Conservation (phyloP, 148 eudicot species). For the Diospyros lotus region DNA sequence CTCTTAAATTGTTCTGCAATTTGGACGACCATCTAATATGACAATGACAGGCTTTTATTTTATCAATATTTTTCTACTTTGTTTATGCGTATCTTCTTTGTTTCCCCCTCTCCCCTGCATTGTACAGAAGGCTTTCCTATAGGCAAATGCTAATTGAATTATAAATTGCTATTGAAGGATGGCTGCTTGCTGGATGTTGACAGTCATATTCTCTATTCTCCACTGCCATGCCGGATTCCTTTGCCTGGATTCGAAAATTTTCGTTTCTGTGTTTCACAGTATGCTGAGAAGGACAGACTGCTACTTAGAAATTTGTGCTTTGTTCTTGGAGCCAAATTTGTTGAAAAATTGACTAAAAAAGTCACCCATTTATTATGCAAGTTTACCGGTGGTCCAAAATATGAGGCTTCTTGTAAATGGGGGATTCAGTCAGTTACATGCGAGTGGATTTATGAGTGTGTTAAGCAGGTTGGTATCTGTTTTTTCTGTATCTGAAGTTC, state of each 20-base stretch:
- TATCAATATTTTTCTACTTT: neutral
- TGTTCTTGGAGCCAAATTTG: constrained; percentile 77
- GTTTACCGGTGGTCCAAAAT: constrained; percentile 76
- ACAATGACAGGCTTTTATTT: too few relatives aligned
- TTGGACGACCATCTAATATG: too few relatives aligned
- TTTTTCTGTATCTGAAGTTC: neutral
- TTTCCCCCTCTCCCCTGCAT: neutral
- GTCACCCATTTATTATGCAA: constrained; percentile 85
- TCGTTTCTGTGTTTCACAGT: constrained; percentile 78
- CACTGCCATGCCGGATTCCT: constrained; percentile 87
- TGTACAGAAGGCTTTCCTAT: neutral
- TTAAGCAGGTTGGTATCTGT: constrained; percentile 51
- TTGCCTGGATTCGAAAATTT: constrained; percentile 63
- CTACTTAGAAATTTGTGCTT: constrained; percentile 81
- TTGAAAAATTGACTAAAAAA: constrained; percentile 55
- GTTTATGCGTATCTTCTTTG: neutral
- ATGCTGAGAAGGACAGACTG: constrained; percentile 65
- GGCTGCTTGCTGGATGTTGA: constrained; percentile 70
- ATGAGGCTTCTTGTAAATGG: constrained; percentile 71
- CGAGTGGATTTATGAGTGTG: constrained; percentile 90
- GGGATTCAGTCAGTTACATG: constrained; percentile 58
- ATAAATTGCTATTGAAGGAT: constrained; percentile 38
- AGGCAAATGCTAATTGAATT: constrained; percentile 21
- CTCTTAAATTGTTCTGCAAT: too few relatives aligned
- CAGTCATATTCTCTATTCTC: constrained; percentile 88